Evolutionary conservation across 2,329 filamentous ascomycete genomes (phyloP), one percentile per base, ranked within the genome.

Genomic region (Remersonia thermophila): DNA sequence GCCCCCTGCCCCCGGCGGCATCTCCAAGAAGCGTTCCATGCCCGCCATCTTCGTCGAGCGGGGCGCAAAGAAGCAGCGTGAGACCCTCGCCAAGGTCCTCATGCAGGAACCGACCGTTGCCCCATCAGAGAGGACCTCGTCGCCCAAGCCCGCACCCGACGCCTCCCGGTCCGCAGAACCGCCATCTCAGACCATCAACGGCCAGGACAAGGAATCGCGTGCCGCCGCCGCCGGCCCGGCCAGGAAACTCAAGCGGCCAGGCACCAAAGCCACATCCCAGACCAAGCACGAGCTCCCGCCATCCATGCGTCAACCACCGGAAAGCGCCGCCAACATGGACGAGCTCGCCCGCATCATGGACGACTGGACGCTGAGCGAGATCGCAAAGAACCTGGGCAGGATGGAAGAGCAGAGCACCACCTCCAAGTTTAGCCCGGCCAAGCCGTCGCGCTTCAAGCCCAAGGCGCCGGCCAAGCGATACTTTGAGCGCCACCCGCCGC

Each of bases 291-390:
- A 39, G 29, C 20, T 38, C 32, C 48, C 32, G n/a, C 38, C 40
- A 2, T 47, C 46, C 11, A 37, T 49, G 17, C 32, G 39, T 26
- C 39, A 39, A 26, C 5, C 20, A 5, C 40, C 40, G 30, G 36
- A 38, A 26, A 54, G 48, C 26, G 55, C 48, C 25, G 54, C 61
- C 41, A 61, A 71, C 30, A 63, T 69, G 58, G 62, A 67, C 28
- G 59, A 63, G 42, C 60, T 74, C 26, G 58, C 67, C 2, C 62
- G 62, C 5, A 67, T 70, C 25, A 74, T 75, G 70, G 65, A 74
- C 48, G 58, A 62, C 23, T 79, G 71, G 58, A 70, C 73, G 1
- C 56, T 79, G 43, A 60, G 67, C 45, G 66, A 77, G 42, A 74
- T 79, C 25, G 66, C 65, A 2, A 62, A 65, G 14, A 72, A 68